Conservation (phyloP, 805 yeast genomes). For the Cephaloascus albidus region DNA sequence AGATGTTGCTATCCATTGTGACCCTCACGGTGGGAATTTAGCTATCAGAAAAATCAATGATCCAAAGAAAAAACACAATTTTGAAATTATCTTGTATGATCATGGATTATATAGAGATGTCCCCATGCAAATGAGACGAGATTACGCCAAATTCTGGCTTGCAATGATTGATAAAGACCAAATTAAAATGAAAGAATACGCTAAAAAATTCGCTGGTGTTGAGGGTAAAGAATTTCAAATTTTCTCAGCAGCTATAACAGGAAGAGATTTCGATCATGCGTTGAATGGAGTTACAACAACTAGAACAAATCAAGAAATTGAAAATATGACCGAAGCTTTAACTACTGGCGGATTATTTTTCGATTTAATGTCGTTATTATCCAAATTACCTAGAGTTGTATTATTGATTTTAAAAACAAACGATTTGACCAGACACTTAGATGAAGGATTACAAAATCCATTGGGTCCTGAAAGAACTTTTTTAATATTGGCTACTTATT, state of each 20-base stretch:
- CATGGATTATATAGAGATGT: constrained; percentile 91
- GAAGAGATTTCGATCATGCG: constrained; percentile 78
- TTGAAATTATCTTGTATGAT: constrained; percentile 87
- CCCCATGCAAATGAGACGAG: constrained; percentile 63
- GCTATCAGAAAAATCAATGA: constrained; percentile 53
- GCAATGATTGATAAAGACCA: constrained; percentile 69
- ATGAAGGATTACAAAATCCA: constrained; percentile 74
- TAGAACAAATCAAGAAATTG: constrained; percentile 56
- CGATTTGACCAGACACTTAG: constrained; percentile 83
- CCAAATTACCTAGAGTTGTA: constrained; percentile 78
- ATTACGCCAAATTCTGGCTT: constrained; percentile 89
- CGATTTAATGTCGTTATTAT: constrained; percentile 70
- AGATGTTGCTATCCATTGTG: constrained; percentile 88
- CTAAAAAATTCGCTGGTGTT: constrained; percentile 72
- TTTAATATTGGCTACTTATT: constrained; percentile 80
- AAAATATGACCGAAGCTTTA: constrained; percentile 55
- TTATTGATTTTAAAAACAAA: constrained; percentile 85
- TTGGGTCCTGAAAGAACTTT: constrained; percentile 84
- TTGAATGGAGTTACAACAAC: constrained; percentile 43
- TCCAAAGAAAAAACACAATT: constrained; percentile 43
- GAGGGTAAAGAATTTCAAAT: constrained; percentile 70
- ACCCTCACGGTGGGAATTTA: constrained; percentile 95
- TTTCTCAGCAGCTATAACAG: constrained; percentile 91
- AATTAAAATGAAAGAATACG: constrained; percentile 60
- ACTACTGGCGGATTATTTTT: constrained; percentile 55